Evolutionary conservation across 495 filamentous ascomycete species (phyloP), one percentile per base, ranked within the genome.

Genomic region (Sabuloglossum arenarium): DNA sequence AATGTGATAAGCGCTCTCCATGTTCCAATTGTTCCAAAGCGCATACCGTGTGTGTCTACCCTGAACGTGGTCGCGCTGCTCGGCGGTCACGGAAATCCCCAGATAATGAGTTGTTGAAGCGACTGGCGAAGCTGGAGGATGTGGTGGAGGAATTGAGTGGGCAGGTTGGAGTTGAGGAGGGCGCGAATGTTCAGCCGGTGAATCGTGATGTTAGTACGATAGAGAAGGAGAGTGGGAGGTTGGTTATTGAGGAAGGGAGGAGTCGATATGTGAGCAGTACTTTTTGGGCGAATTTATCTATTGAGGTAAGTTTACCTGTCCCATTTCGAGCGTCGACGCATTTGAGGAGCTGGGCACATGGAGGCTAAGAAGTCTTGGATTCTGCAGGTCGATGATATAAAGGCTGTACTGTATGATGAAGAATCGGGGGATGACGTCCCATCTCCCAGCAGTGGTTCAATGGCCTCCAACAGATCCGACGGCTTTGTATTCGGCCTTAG

Each of bases 241-340:
- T 97, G 61, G 84, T 94, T 0, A 75, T 95, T 49, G 86, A 85
- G 58, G 75, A 78, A 51, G 82, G 82, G 2, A 79, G 78, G 60
- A 85, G 80, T 60, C 74, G 86, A 63, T 96, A 96, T 68, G 82
- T 95, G 58, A 89, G 85, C 65, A 89, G 82, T 67, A 81, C 79
- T 16, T 85, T 94, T 53, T 96, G 88, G 89, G 80, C 83, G n/a
- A 86, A 78, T 59, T 71, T 96, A 46, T 85, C 80, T 52, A 85
- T 90, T 58, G 87, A 96, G 77, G 87, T 87, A 65, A 53, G 63
- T 59, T 12, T 19, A 27, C 31, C 37, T 12, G 8, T 6, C 47
- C 8, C 24, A 12, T 29, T 14, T 5, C 51, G n/a, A 23, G 14
- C 43, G 25, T 29, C 1, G 16, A 5, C 39, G 3, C 39, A 57